Base-by-base conservation (phyloP, 352 stramenopile species). In the Globisporangium radiosum region DNA sequence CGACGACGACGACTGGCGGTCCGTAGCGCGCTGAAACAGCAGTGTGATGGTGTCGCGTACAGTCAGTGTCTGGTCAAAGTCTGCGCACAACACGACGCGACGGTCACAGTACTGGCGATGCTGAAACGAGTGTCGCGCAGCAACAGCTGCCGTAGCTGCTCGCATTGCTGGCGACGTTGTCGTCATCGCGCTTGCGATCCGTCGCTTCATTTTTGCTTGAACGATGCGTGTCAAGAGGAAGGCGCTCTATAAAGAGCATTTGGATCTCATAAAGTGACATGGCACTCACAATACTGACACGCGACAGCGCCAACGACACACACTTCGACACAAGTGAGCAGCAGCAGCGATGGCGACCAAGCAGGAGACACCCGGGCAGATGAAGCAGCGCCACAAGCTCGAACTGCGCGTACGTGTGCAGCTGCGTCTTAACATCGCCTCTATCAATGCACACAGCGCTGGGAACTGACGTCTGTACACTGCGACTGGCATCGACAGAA, bases 341-440 rank as follows among this genome's bases (percentile, higher is more conserved):
- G 11, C 33, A 10, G 25, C 25, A 33, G 25, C 10, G 43, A 85
- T 85, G 75, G 65, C 66, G 54, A 67, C 59, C 54, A 90, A 81
- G 57, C 69, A 62, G 47, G 82, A 94, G 78, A 92, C 79, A 47
- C 60, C 68, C 3, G 81, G 85, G n/a, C 83, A 94, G 65, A 66
- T 82, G 54, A 94, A 92, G 68, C 85, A 94, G 62, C 85, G 85
- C 39, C 85, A 94, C 67, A 94, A 94, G 68, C 81, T 94, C 14
- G 85, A 94, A 62, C 60, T 88, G 52, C 78, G 85, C 5, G 85
- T 94, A 67, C 54, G 81, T 73, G 13, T 3, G 15, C 7, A 7
- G 5, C 9, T 13, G 37, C 6, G 43, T 42, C n/a, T 11, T 36
- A 19, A 19, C 17, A 25, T 14, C 8, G 4, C 15, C 25, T 9